A percentile compares a stretch with the other conserved stretches of the same genome.
Conservation (phyloP, 768 basidiomycete genomes). For the Infundibulicybe gibba region DNA sequence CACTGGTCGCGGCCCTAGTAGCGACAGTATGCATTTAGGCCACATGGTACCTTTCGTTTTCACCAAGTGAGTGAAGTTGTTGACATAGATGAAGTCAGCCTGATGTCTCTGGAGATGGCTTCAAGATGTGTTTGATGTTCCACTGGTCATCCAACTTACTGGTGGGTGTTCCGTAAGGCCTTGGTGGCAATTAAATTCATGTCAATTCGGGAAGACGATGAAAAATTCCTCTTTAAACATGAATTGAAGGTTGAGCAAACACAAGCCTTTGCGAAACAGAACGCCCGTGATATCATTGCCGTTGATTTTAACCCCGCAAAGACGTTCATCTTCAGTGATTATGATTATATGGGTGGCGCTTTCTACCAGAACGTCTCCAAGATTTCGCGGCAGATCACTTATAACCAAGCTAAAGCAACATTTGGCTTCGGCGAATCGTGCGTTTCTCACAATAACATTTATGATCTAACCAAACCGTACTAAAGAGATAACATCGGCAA, state of each 20-base stretch:
- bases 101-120: conserved; percentile 67
- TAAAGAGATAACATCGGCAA: conserved; percentile 99
- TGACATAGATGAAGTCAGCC: not conserved
- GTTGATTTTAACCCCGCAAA: conserved; percentile 88
- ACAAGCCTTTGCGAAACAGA: conserved; percentile 73
- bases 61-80: conserved; percentile 70
- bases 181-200: not conserved
- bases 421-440: conserved; percentile 98
- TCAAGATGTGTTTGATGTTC: conserved; percentile 93
- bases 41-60: conserved; percentile 98
- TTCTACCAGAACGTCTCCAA: conserved; percentile 95
- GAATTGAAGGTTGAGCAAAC: conserved; percentile 90
- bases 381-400: conserved; percentile 90
- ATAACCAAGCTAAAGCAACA: conserved; percentile 89
- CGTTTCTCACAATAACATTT: conserved; percentile 30
- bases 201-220: conserved; percentile 67
- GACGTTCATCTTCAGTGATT: conserved; percentile 97
- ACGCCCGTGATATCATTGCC: conserved; percentile 96
- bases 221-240: conserved; percentile 98
- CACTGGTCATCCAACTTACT: conserved; percentile 93
- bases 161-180: conserved; percentile 40
- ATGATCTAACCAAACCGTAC: conserved; percentile 3
- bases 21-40: conserved; percentile 95
- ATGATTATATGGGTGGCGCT: conserved; percentile 83
- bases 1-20: conserved; percentile 95